phyloP scores from a whole-genome alignment of 495 filamentous ascomycete genomes.

The Penicillium coffeae region DNA sequence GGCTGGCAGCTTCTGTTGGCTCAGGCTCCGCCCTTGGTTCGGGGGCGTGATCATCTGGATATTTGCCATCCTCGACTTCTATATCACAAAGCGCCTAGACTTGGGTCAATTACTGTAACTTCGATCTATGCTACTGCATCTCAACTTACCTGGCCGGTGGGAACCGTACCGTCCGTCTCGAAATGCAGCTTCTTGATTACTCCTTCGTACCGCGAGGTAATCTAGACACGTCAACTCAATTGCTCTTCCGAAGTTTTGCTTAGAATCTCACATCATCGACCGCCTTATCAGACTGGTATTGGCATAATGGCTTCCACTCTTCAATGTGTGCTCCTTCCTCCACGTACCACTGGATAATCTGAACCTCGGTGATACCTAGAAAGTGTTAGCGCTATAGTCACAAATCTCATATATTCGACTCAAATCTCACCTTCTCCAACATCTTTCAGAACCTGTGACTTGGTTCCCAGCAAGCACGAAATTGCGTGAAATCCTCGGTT shows the following conservation, averaged over 20 bases:
- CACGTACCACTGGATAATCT: conserved; percentile 99
- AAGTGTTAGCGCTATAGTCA: conserved; percentile 12
- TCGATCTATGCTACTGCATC: not conserved
- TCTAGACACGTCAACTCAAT: conserved; percentile 45
- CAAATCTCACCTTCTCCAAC: conserved; percentile 80
- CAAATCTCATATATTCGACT: not conserved
- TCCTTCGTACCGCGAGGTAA: conserved; percentile 90
- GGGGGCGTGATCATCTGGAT: conserved; percentile 50
- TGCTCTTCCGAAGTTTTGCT: too few species aligned
- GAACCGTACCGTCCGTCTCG: conserved; percentile 91
- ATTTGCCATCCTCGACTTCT: conserved; percentile 56
- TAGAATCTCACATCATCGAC: conserved; percentile 69
- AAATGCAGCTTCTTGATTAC: conserved; percentile 96
- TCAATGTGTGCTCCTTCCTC: conserved; percentile 93
- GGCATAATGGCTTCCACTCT: conserved; percentile 96
- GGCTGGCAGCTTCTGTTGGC: conserved; percentile 15
- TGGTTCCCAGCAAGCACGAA: conserved; percentile 56
- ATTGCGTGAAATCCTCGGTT: conserved; percentile 59
- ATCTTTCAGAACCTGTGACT: conserved; percentile 89
- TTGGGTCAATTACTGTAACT: conserved; percentile 4
- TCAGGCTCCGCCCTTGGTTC: conserved; percentile 28
- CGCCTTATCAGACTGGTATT: conserved; percentile 97
- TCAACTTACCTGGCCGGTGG: conserved; percentile 71
- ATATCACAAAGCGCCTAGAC: conserved; percentile 50
- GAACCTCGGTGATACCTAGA: conserved; percentile 91